Percentiles rank a stretch among this genome's conserved stretches.
Evolutionary conservation across 2,329 filamentous ascomycete genomes (phyloP).

Genomic region (Trichoderma oligosporum): DNA sequence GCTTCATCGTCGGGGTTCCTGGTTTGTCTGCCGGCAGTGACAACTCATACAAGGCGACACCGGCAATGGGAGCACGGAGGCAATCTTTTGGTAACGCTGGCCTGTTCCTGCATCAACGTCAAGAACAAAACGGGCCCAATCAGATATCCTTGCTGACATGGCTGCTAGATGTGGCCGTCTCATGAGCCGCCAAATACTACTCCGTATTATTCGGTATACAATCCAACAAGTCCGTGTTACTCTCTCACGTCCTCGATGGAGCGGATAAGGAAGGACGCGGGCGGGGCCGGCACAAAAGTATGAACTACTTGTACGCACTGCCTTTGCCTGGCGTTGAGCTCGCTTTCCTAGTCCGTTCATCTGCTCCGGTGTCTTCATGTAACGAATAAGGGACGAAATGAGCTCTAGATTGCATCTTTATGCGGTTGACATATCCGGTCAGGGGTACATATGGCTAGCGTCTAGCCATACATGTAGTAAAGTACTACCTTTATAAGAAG

Average conservation of each 20-base stretch:
- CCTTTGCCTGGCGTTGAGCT: not conserved
- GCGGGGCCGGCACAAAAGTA: slow-evolving; percentile 6
- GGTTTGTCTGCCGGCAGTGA: slow-evolving; percentile 13
- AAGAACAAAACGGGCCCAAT: slow-evolving; percentile 2
- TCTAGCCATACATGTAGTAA: not conserved
- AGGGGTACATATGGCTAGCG: slow-evolving; percentile 8
- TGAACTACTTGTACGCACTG: not conserved
- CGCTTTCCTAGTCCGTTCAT: slow-evolving; percentile 16
- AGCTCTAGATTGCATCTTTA: slow-evolving; percentile 12
- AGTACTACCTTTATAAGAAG: not conserved
- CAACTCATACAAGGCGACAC: not conserved
- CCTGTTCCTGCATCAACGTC: slow-evolving; percentile 9
- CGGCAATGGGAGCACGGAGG: slow-evolving; percentile 5
- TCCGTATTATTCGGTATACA: not conserved
- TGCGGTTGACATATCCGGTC: slow-evolving; percentile 15
- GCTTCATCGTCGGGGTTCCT: slow-evolving; percentile 1
- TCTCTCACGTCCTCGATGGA: slow-evolving; percentile 7
- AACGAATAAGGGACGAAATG: slow-evolving; percentile 11
- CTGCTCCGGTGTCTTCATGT: slow-evolving; percentile 10
- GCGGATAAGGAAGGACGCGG: slow-evolving; percentile 1
- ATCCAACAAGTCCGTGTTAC: not conserved
- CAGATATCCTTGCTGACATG: not conserved
- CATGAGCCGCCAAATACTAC: slow-evolving; percentile 17
- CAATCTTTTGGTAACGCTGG: slow-evolving; percentile 1
- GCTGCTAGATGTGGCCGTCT: slow-evolving; percentile 18